Percentiles rank a stretch among this genome's conserved stretches.
These are phyloP conservation scores for Zygoascus sp. DNA, from an alignment of 1,139 yeast species.

Conservation along the genomic window DNA sequence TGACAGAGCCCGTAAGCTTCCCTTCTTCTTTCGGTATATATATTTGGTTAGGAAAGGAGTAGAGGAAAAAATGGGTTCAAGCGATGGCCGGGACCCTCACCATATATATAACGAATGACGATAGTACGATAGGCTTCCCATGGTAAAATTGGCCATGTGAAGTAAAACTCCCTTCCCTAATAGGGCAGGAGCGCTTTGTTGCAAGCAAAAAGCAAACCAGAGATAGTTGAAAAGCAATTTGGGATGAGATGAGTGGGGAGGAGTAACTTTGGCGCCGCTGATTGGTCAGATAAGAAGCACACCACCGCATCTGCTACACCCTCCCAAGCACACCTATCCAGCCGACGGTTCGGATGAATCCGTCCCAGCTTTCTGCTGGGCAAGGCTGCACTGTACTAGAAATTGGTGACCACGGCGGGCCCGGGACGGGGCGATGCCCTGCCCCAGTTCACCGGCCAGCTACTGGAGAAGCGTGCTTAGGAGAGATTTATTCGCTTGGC, in stretches of 20 bases:
- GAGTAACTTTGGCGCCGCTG: neutral
- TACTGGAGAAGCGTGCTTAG: no score
- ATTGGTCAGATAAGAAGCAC: slow-evolving; percentile 8
- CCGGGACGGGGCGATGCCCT: no score
- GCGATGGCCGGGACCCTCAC: slow-evolving; percentile 1
- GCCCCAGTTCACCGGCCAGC: no score
- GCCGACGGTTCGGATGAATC: no score
- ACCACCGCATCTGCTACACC: no score
- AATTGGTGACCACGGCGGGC: no score
- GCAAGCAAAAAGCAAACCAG: neutral
- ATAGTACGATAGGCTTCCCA: slow-evolving; percentile 5
- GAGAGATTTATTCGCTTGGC: no score
- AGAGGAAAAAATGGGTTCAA: neutral
- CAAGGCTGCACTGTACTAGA: no score
- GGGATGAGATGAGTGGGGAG: slow-evolving; percentile 8
- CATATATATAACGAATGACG: slow-evolving; percentile 1
- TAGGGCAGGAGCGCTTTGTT: slow-evolving; percentile 6
- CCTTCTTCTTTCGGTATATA: neutral
- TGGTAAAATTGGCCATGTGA: slow-evolving; percentile 4
- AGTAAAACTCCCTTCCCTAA: slow-evolving; percentile 1
- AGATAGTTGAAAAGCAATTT: neutral
- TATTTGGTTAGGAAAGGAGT: neutral
- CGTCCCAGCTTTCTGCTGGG: no score
- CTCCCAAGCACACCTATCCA: no score
- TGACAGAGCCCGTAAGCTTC: no score